Base-by-base conservation (phyloP, 192 early-diverging fungal species). In the Chytriomyces confervae region DNA sequence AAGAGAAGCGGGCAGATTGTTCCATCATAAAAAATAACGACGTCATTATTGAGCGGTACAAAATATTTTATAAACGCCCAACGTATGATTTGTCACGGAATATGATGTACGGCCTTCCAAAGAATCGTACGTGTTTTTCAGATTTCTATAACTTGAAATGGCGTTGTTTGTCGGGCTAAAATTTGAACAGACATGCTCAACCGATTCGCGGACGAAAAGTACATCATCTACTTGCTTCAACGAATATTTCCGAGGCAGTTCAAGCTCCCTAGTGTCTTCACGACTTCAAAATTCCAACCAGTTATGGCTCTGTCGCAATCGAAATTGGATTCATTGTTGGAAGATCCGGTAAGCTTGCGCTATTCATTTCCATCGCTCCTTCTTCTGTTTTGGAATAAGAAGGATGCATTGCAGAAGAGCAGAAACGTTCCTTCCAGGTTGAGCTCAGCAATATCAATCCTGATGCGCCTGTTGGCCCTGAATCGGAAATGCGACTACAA, bases 21-120 rank as follows among this genome's bases (percentile, higher is more conserved):
- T 13, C 24, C 20, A 65, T 43, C 64, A 43, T 27, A 16, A 65
- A 60, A 20, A 76, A 65, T 43, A 27, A 78, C 5, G 44, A 62
- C 6, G 64, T 79, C 13, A 45, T 57, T 29, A 57, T 84, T 53
- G 44, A 77, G 5, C 77, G 80, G 13, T 75, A 57, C 49, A 65
- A 76, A 47, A 77, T 84, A 50, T 84, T 84, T 69, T 81, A 79
- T 75, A 72, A 74, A 24, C 50, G 78, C 43, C 77, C 80, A 8
- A 62, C 72, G 36, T 66, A 76, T 50, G 64, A 64, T 11, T 9
- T 69, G 1, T 45, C 50, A 11, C 69, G 70, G 18, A 51, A 18
- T 23, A 62, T 84, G 49, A 43, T 76, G 47, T 51, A 72, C 57
- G 83, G 83, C 6, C 57, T 84, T 2, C 80, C 83, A 9, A 75